These are phyloP conservation scores for Metschnikowia orientalis DNA, from an alignment of 805 yeast genomes.

Conservation along the genomic window DNA sequence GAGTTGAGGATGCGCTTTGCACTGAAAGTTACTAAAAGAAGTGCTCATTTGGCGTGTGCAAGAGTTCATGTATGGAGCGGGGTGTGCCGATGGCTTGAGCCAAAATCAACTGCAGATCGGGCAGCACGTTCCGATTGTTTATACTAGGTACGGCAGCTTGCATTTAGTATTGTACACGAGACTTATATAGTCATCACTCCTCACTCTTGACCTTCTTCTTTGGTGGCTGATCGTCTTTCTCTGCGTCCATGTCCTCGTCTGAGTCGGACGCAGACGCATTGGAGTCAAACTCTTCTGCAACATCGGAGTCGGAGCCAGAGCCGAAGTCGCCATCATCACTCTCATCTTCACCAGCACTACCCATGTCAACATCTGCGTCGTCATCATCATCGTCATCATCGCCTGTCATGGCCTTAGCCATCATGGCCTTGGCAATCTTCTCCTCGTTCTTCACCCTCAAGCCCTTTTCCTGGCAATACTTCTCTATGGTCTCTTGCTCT, in stretches of 20 bases:
- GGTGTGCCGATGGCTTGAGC: too few relatives aligned
- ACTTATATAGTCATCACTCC: background rate
- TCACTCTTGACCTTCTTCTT: conserved; percentile 26
- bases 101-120: too few relatives aligned
- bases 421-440: conserved; percentile 75
- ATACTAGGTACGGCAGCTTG: too few relatives aligned
- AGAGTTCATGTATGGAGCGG: too few relatives aligned
- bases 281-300: conserved; percentile 81
- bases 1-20: too few relatives aligned
- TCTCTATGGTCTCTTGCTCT: conserved; percentile 78
- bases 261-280: conserved; percentile 43
- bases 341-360: conserved; percentile 80
- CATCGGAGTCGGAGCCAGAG: conserved; percentile 57
- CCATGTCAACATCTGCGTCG: conserved; percentile 43
- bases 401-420: conserved; percentile 70
- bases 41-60: too few relatives aligned
- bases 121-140: too few relatives aligned
- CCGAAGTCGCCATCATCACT: conserved; percentile 85
- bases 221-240: conserved; percentile 29
- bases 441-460: conserved; percentile 83
- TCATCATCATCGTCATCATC: conserved; percentile 51
- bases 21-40: too few relatives aligned
- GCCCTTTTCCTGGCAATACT: conserved; percentile 71
- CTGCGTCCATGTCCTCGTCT: conserved; percentile 21
- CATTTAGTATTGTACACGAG: too few relatives aligned